These are phyloP conservation scores for Saturnispora zaruensis DNA, from an alignment of 805 yeast species.

Conservation along the genomic window DNA sequence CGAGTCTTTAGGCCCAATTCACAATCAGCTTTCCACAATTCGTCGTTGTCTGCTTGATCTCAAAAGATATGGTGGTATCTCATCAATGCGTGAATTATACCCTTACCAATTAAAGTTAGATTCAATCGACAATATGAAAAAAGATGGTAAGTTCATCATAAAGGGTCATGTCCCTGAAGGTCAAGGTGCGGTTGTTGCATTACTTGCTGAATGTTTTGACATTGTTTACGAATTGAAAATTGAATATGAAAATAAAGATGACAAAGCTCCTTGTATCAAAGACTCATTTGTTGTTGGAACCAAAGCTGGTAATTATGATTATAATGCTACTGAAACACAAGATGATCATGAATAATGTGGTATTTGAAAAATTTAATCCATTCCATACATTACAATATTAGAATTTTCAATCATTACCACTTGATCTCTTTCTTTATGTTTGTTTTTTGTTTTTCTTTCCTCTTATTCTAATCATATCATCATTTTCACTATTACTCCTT, in stretches of 20 bases:
- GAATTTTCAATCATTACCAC: not conserved
- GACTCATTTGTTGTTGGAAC: slow-evolving; percentile 31
- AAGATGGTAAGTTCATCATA: slow-evolving; percentile 86
- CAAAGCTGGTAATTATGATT: slow-evolving; percentile 28
- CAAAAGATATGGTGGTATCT: slow-evolving; percentile 86
- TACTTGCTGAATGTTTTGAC: slow-evolving; percentile 91
- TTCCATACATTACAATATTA: not conserved
- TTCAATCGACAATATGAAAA: slow-evolving; percentile 75
- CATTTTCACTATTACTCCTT: not conserved
- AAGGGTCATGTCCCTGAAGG: slow-evolving; percentile 94
- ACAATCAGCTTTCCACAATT: slow-evolving; percentile 88
- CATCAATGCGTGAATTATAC: slow-evolving; percentile 79
- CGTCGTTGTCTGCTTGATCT: slow-evolving; percentile 84
- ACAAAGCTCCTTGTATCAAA: slow-evolving; percentile 23
- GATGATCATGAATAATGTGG: slow-evolving; percentile 10
- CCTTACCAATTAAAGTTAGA: slow-evolving; percentile 95
- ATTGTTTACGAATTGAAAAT: slow-evolving; percentile 83
- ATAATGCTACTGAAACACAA: slow-evolving; percentile 28
- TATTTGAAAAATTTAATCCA: no score
- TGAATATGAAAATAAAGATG: slow-evolving; percentile 63
- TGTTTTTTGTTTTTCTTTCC: not conserved
- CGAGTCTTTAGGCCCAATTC: slow-evolving; percentile 87
- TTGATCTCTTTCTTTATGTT: not conserved
- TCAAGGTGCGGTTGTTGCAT: slow-evolving; percentile 88
- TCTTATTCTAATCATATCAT: not conserved